phyloP scores from a whole-genome alignment of 2,329 filamentous ascomycete species.

The Bipolaris zeicola region DNA sequence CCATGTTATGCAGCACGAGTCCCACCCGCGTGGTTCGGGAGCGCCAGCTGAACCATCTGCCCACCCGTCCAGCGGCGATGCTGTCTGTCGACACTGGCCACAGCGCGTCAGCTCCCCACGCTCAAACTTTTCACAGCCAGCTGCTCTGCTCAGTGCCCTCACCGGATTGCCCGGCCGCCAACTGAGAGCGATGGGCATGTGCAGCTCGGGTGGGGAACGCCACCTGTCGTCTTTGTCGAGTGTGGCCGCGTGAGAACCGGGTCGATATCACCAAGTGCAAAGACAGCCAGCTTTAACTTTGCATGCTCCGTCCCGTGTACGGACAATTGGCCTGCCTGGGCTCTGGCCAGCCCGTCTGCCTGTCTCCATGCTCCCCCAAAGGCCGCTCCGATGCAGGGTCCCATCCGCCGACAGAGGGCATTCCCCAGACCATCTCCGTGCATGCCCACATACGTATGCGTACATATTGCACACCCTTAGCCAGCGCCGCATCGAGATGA shows the following conservation, averaged over 20 bases:
- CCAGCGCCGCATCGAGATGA: constrained; percentile 19
- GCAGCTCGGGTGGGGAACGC: constrained; percentile 21
- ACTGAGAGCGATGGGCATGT: constrained; percentile 14
- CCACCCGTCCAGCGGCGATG: neutral
- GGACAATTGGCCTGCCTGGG: neutral
- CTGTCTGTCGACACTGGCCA: too few species aligned
- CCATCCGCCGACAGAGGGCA: neutral
- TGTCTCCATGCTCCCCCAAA: neutral
- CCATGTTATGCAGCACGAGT: constrained; percentile 24
- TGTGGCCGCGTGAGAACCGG: constrained; percentile 24
- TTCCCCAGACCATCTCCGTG: neutral
- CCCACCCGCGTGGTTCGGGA: constrained; percentile 38
- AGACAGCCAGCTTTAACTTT: constrained; percentile 12
- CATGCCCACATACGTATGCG: neutral
- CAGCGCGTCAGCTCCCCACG: constrained; percentile 11
- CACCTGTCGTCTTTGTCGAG: constrained; percentile 10
- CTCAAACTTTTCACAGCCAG: constrained; percentile 20
- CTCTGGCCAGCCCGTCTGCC: neutral
- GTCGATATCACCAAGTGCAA: constrained; percentile 13
- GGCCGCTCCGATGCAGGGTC: constrained; percentile 18
- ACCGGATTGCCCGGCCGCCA: constrained; percentile 17
- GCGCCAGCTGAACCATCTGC: constrained; percentile 37
- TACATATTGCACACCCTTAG: neutral
- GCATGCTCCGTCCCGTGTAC: constrained; percentile 15
- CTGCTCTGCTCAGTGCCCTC: constrained; percentile 6